Evolutionary conservation across 176 grass and related monocot species (phyloP).

Genomic region (Bromus sterilis): DNA sequence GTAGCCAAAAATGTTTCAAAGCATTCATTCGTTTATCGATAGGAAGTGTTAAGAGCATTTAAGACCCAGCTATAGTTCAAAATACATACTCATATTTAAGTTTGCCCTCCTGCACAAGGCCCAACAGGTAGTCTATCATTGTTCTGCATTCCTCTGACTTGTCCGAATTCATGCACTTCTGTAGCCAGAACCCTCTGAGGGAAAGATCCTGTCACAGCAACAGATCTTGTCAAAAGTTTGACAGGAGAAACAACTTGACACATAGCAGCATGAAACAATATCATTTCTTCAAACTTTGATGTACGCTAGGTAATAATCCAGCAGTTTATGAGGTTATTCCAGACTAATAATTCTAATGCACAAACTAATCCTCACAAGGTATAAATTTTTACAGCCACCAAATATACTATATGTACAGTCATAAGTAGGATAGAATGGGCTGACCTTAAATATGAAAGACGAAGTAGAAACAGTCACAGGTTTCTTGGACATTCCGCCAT

Average conservation of each 20-base stretch:
- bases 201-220: conserved; percentile 54
- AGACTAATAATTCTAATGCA: not conserved
- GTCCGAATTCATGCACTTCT: conserved; percentile 66
- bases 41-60: not conserved
- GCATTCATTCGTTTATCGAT: not conserved
- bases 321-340: not conserved
- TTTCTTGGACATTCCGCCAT: conserved; percentile 96
- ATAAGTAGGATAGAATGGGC: conserved; percentile 4
- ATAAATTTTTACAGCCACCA: not conserved
- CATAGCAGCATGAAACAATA: not conserved
- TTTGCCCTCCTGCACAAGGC: conserved; percentile 53
- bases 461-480: conserved; percentile 83
- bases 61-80: not conserved
- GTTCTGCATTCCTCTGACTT: conserved; percentile 53
- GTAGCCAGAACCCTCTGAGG: conserved; percentile 68
- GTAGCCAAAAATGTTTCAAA: conserved; percentile 9
- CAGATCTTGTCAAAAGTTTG: not conserved
- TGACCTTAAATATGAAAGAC: conserved; percentile 94
- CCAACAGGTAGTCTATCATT: conserved; percentile 62
- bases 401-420: not conserved
- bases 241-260: not conserved
- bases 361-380: not conserved
- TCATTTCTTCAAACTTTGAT: not conserved
- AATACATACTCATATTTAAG: conserved; percentile 71
- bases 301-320: not conserved